phyloP scores from a whole-genome alignment of 2,329 filamentous ascomycete species.

The Fusarium sp. region DNA sequence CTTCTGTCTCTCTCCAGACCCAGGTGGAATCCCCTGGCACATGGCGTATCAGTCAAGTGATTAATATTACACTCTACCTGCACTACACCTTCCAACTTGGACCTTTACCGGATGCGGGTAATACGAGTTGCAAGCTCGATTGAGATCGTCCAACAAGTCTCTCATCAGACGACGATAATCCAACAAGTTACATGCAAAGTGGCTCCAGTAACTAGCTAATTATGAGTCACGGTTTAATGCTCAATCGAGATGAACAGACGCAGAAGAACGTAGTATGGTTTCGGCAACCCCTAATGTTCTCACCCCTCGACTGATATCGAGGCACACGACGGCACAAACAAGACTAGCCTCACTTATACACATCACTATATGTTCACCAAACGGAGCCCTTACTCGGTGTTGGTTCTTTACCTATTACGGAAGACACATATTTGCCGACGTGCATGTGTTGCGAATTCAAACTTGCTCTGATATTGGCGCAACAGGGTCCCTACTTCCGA shows the following conservation, averaged over 20 bases:
- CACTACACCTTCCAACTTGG: conserved; percentile 37
- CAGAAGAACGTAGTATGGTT: conserved; percentile 18
- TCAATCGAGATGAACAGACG: conserved; percentile 31
- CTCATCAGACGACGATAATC: conserved; percentile 22
- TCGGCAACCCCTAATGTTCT: conserved; percentile 10
- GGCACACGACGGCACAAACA: conserved; percentile 25
- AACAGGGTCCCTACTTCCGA: conserved; percentile 18
- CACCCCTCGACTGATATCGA: conserved; percentile 21
- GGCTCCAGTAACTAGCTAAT: conserved; percentile 20
- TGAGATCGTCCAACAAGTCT: conserved; percentile 31
- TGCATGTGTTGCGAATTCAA: conserved; percentile 10
- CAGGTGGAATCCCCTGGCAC: conserved; percentile 43
- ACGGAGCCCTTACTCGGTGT: conserved; percentile 20
- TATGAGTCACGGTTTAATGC: conserved; percentile 7
- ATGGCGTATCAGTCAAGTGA: conserved; percentile 50
- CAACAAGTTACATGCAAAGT: conserved; percentile 45
- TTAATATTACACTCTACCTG: conserved; percentile 36
- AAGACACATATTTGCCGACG: conserved; percentile 15
- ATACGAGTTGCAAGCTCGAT: conserved; percentile 38
- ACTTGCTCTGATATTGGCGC: conserved; percentile 23
- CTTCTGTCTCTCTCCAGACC: conserved; percentile 23
- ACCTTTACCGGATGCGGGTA: conserved; percentile 13
- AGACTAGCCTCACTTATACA: conserved; percentile 12
- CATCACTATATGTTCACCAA: conserved; percentile 12
- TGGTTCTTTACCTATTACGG: conserved; percentile 14